These are phyloP conservation scores for Chamaecrista fasciculata DNA, from an alignment of 306 rosid species.

Conservation along the genomic window DNA sequence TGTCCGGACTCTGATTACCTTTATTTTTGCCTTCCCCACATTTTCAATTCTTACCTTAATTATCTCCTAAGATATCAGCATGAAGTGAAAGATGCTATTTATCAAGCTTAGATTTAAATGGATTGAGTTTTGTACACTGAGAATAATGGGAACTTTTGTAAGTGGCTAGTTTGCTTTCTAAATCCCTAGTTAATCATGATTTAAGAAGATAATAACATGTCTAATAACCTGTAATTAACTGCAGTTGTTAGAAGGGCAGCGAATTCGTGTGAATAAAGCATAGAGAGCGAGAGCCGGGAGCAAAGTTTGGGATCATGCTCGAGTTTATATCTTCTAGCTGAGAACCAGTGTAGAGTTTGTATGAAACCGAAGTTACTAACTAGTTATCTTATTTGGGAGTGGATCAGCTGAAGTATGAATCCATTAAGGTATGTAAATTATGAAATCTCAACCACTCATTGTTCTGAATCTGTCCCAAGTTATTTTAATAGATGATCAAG, in stretches of 20 bases:
- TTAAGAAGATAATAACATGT: conserved; percentile 10
- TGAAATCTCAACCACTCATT: too few species aligned
- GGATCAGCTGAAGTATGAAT: too few species aligned
- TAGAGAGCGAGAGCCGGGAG: conserved; percentile 30
- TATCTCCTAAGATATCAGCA: conserved; percentile 9
- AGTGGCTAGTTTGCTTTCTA: conserved; percentile 23
- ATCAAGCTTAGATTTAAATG: conserved; percentile 3
- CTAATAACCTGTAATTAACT: conserved; percentile 18
- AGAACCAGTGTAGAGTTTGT: conserved; percentile 9
- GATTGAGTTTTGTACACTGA: conserved; percentile 3
- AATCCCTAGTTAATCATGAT: background rate
- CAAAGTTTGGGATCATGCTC: conserved; percentile 27
- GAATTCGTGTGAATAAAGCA: conserved; percentile 87
- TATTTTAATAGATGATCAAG: too few species aligned
- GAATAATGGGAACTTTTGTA: conserved; percentile 14
- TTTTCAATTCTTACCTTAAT: conserved; percentile 5
- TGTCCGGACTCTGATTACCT: background rate
- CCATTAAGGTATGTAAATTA: too few species aligned
- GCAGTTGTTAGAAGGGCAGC: conserved; percentile 87
- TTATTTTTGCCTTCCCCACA: background rate
- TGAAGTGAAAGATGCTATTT: background rate
- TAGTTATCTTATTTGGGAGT: conserved; percentile 1
- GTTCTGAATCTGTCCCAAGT: too few species aligned
- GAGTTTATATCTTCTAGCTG: conserved; percentile 19
- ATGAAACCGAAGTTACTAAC: conserved; percentile 24